Base-by-base conservation (phyloP, 1,139 yeast genomes). In the Taphrina deformans region DNA sequence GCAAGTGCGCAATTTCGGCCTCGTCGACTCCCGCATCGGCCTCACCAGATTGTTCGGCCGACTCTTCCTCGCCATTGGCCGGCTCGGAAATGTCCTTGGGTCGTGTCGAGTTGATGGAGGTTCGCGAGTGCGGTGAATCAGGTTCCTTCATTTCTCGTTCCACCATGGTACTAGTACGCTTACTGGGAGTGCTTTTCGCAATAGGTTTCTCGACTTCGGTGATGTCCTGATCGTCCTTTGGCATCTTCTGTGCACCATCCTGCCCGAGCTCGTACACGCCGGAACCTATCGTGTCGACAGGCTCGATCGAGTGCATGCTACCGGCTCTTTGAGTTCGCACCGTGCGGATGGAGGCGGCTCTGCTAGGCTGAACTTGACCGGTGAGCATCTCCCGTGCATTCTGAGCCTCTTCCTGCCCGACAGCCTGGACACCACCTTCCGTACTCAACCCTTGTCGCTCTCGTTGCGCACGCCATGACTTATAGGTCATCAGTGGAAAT, bases 401-500 rank as follows among this genome's bases (percentile, higher is more conserved):
- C 51, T 48, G 56, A 12, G 63, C 63, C 29, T 27, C 55, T n/a
- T 59, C 63, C 16, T 51, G 56, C 7, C 46, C 63, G 16, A 59
- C 56, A 0, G 56, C 63, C 56, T 59, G 53, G 29, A 61, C 56
- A n/a, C 68, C 69, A 9, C 69, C 69, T n/a, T 65, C 70, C 12
- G 62, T 50, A 14, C 69, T 56, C 40, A 67, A 52, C 6, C 70
- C 68, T 12, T 67, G 67, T 16, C 59, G 40, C 35, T 70, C 66
- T 4, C 69, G 66, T 60, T 65, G 62, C 53, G 65, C 60, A 9
- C 70, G 52, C 72, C 73, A 71, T 12, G 55, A 44, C 62, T 79
- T 75, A 73, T 87, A 88, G 1, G 86, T 80, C 70, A 83, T 82
- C 38, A 79, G 76, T 0, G 96, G 96, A 73, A 88, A 88, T 62